These are phyloP conservation scores for Botrytis hyacinthi DNA, from an alignment of 2,329 filamentous ascomycete genomes.

Conservation along the genomic window DNA sequence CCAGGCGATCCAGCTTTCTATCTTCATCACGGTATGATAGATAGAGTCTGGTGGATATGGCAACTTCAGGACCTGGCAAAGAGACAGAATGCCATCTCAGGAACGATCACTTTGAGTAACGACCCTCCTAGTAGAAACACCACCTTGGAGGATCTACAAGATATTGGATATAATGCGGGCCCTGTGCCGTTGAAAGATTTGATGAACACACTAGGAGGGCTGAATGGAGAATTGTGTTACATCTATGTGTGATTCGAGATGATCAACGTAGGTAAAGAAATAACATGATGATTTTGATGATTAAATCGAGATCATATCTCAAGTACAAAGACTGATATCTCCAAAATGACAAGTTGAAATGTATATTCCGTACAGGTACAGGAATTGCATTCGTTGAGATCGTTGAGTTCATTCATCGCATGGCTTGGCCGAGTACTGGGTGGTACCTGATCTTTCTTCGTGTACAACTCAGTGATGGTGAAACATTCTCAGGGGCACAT, in stretches of 20 bases:
- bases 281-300: neutral
- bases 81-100: conserved; percentile 35
- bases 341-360: neutral
- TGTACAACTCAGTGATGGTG: conserved; percentile 6
- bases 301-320: neutral
- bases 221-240: conserved; percentile 43
- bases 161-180: conserved; percentile 29
- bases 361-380: neutral
- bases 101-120: conserved; percentile 43
- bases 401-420: neutral
- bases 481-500: conserved; percentile 21
- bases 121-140: conserved; percentile 43
- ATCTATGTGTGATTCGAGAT: conserved; percentile 40
- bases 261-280: neutral
- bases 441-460: neutral
- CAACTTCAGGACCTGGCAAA: conserved; percentile 45
- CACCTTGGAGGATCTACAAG: conserved; percentile 41
- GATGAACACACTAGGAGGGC: conserved; percentile 44
- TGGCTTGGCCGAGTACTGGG: conserved; percentile 4
- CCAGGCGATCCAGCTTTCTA: conserved; percentile 47
- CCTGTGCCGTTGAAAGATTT: conserved; percentile 39
- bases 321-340: neutral
- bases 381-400: neutral
- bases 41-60: conserved; percentile 49
- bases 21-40: conserved; percentile 47